phyloP scores from a whole-genome alignment of 164 flowering plant species.

The Magnolia changhungtana region DNA sequence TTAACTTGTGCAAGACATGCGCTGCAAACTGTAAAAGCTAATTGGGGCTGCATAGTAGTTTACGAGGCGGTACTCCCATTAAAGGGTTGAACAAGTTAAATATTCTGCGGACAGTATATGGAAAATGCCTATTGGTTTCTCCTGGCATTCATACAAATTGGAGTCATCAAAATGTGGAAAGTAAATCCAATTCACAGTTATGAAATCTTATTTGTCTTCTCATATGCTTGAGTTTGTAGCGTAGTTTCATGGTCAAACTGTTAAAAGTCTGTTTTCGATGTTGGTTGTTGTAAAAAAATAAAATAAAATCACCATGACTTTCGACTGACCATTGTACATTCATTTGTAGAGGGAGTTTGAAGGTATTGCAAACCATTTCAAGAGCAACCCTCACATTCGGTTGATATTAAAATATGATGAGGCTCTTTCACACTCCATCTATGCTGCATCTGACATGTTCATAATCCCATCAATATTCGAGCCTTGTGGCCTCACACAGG shows the following conservation, averaged over 20 bases:
- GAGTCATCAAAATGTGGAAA: not conserved
- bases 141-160: not conserved
- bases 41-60: not conserved
- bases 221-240: not conserved
- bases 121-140: not conserved
- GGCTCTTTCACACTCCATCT: slow-evolving; percentile 73
- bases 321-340: not conserved
- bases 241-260: not conserved
- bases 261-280: not conserved
- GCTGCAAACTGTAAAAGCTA: not conserved
- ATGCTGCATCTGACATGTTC: slow-evolving; percentile 92
- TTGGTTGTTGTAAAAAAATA: not conserved
- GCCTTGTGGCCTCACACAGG: slow-evolving; percentile 99
- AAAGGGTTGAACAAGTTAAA: too few species aligned
- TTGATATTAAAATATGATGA: slow-evolving; percentile 89
- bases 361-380: slow-evolving; percentile 72
- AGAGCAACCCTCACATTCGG: slow-evolving; percentile 60
- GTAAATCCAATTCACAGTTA: not conserved
- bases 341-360: slow-evolving; percentile 81
- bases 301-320: not conserved
- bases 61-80: too few species aligned
- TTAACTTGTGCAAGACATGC: not conserved
- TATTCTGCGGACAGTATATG: not conserved
- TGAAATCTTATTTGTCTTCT: not conserved
- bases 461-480: slow-evolving; percentile 94